phyloP scores from a whole-genome alignment of 352 stramenopile species.

The Blastocystis sp. region DNA sequence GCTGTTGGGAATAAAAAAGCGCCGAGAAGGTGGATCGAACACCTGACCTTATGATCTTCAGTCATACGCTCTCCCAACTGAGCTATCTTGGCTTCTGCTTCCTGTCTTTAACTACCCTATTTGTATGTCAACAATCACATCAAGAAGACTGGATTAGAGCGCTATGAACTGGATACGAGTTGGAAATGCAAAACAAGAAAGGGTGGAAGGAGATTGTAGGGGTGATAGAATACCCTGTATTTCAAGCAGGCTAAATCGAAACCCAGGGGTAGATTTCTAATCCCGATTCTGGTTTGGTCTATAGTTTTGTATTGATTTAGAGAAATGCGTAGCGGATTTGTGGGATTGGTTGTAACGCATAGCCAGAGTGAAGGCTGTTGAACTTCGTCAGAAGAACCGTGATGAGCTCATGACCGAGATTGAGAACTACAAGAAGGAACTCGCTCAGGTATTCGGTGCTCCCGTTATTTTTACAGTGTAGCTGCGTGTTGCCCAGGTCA shows the following conservation, averaged over 20 bases:
- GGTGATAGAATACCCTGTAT: too few relatives aligned
- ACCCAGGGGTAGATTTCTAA: too few relatives aligned
- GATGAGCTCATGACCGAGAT: conserved; percentile 95
- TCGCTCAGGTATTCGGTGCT: conserved; percentile 78
- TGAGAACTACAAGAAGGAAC: conserved; percentile 94
- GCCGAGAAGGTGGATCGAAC: conserved; percentile 63
- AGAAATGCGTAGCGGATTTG: conserved; percentile 63
- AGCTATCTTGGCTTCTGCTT: conserved; percentile 48
- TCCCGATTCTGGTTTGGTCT: conserved; percentile 30
- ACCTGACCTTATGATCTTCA: conserved; percentile 67
- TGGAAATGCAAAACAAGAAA: too few relatives aligned
- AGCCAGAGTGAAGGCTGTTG: conserved; percentile 93
- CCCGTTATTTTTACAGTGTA: conserved; percentile 70
- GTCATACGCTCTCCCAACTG: conserved; percentile 64
- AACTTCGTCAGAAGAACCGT: conserved; percentile 94
- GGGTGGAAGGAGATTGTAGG: too few relatives aligned
- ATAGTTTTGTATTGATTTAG: conserved; percentile 70
- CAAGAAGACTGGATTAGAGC: not conserved
- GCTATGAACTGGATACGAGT: too few relatives aligned
- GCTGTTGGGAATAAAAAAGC: conserved; percentile 17
- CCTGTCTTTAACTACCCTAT: not conserved
- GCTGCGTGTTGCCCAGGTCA: conserved; percentile 97
- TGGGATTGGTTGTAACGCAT: conserved; percentile 70
- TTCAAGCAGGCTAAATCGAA: too few relatives aligned
- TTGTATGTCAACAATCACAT: not conserved